These are phyloP conservation scores for Colletotrichum spinosum DNA, from an alignment of 2,329 filamentous ascomycete genomes.

Conservation along the genomic window DNA sequence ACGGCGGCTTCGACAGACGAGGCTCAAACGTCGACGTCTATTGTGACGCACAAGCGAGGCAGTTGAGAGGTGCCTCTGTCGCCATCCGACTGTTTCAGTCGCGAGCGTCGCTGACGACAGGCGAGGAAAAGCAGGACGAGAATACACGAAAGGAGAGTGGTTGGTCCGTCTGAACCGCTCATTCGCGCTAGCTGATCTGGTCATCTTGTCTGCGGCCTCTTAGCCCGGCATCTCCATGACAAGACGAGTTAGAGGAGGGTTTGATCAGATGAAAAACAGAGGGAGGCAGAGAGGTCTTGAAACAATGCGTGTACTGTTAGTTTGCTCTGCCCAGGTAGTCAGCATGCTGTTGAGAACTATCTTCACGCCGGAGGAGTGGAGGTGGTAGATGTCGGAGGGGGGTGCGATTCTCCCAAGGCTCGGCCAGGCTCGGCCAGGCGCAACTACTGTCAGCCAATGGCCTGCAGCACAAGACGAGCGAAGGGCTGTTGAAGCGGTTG, in stretches of 20 bases:
- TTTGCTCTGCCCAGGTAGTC: too few relatives aligned
- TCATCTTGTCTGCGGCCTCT: not conserved
- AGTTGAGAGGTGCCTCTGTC: not conserved
- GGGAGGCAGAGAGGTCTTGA: conserved; percentile 17
- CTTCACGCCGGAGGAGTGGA: conserved; percentile 23
- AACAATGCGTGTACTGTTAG: conserved; percentile 11
- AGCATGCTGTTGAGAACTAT: too few relatives aligned
- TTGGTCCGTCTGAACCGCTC: conserved; percentile 30
- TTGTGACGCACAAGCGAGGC: conserved; percentile 18
- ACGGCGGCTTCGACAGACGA: conserved; percentile 10
- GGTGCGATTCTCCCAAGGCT: conserved; percentile 1
- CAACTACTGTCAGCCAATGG: conserved; percentile 11
- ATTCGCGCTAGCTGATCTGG: not conserved
- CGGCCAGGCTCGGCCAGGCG: not conserved
- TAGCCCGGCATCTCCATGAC: not conserved
- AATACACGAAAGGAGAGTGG: conserved; percentile 22
- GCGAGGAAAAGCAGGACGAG: not conserved
- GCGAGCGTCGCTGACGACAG: conserved; percentile 17
- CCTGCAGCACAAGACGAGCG: conserved; percentile 1
- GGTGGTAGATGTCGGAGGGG: not conserved
- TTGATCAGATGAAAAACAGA: too few relatives aligned
- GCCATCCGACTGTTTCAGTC: conserved; percentile 32
- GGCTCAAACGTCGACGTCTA: conserved; percentile 33
- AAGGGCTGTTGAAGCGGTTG: conserved; percentile 19
- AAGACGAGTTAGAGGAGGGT: too few relatives aligned